phyloP scores from a whole-genome alignment of 2,329 filamentous ascomycete genomes.

The Escovopsis sp. region DNA sequence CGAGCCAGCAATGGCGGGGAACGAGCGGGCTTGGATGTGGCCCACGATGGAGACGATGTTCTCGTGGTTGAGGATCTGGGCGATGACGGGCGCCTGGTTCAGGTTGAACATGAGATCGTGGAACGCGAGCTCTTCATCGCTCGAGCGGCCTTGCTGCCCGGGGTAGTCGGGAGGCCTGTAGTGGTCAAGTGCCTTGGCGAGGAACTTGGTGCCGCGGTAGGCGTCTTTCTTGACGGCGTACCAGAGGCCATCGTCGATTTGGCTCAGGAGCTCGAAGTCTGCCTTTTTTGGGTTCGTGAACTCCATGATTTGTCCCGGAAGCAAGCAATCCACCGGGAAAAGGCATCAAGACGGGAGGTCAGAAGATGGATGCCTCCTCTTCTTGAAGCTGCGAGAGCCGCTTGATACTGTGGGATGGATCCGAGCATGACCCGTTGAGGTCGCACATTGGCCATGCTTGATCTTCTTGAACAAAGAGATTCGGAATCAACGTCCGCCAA shows the following conservation, averaged over 20 bases:
- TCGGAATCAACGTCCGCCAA: too few relatives aligned
- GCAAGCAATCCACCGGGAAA: too few relatives aligned
- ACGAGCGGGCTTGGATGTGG: slow-evolving; percentile 14
- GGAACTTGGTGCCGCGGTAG: slow-evolving; percentile 18
- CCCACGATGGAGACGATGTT: slow-evolving; percentile 32
- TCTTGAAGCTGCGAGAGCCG: too few relatives aligned
- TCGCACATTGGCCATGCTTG: too few relatives aligned
- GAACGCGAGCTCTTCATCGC: slow-evolving; percentile 10
- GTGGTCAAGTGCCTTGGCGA: slow-evolving; percentile 16
- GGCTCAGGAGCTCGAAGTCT: slow-evolving; percentile 17
- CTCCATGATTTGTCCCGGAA: too few relatives aligned
- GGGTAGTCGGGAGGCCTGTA: background rate
- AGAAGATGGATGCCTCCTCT: too few relatives aligned
- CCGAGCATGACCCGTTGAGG: too few relatives aligned
- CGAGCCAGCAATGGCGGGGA: slow-evolving; percentile 7
- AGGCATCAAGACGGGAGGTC: too few relatives aligned
- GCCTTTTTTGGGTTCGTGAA: background rate
- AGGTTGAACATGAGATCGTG: slow-evolving; percentile 14
- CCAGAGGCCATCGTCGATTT: slow-evolving; percentile 15
- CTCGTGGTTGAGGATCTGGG: slow-evolving; percentile 31
- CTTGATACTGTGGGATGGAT: too few relatives aligned
- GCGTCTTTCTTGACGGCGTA: slow-evolving; percentile 15
- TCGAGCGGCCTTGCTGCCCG: slow-evolving; percentile 6
- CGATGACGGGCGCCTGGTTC: slow-evolving; percentile 16
- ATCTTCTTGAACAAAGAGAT: too few relatives aligned